Evolutionary conservation across 768 basidiomycete genomes (phyloP), one percentile per base, ranked within the genome.

Genomic region (Phanerodontia chrysosporium): DNA sequence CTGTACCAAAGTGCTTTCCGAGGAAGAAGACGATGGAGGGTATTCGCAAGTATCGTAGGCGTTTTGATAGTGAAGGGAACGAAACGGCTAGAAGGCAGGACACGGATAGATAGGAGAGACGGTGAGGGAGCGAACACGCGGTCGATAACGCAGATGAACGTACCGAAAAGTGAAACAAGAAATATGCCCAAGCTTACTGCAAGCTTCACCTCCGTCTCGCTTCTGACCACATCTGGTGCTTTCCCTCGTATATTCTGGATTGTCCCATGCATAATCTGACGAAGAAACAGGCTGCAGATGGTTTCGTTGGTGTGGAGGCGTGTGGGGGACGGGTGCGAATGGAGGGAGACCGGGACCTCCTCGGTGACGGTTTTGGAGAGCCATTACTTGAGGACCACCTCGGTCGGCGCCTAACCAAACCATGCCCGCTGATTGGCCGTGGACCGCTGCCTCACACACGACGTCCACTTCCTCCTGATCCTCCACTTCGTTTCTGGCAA

Each of bases 1-100:
- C 90, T 14, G 91, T 92, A 35, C 91, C 91, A 64, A 92, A 92
- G 68, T 93, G 91, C 66, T 92, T 93, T 39, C 88, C 90, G n/a
- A 90, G 76, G 71, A 93, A 92, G 69, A 93, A 92, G 18, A 87
- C 65, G 16, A 89, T 74, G 24, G 79, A 78, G 1, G 89, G 89
- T 64, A 90, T 84, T 54, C 79, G 78, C 22, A 91, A 65, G 58
- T 76, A 76, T 6, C 77, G 75, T 14, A 79, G 66, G 1, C 76
- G 77, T 58, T 80, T 82, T 0, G 89, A 88, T 25, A 90, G 58
- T 0, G 82, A 74, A 0, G 91, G 90, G 61, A 92, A 87, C 0
- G 87, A 87, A 1, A 84, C 85, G n/a, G 90, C 90, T 81, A 45
- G 25, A 35, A 14, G 22, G 14, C n/a, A 55, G 45, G 45, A 35